A percentile compares a stretch with the other conserved stretches of the same genome.
Evolutionary conservation across 2,329 filamentous ascomycete species (phyloP).

Genomic region (Apiospora rasikravindrae): DNA sequence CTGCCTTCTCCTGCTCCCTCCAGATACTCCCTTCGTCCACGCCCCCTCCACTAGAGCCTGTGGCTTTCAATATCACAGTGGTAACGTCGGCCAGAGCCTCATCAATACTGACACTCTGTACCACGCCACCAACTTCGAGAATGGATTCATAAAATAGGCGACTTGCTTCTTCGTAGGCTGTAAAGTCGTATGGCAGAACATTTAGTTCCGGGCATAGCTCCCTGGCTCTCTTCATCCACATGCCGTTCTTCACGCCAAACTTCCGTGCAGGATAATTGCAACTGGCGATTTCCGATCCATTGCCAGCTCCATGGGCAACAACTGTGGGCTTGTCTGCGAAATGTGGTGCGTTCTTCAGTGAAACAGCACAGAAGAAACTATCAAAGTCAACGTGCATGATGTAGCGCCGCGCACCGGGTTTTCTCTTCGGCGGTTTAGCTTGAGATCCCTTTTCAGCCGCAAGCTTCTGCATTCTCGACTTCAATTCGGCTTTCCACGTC

Average conservation of each 20-base stretch:
- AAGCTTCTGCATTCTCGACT: slow-evolving; percentile 82
- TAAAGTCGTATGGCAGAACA: slow-evolving; percentile 94
- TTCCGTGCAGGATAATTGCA: slow-evolving; percentile 92
- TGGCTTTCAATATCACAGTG: slow-evolving; percentile 66
- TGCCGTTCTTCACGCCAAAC: slow-evolving; percentile 92
- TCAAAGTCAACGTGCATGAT: slow-evolving; percentile 98
- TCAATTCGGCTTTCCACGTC: slow-evolving; percentile 94
- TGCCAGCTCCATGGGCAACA: slow-evolving; percentile 85
- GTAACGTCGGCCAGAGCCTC: slow-evolving; percentile 91
- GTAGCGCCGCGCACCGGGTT: slow-evolving; percentile 73
- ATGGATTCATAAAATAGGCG: slow-evolving; percentile 86
- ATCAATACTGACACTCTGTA: slow-evolving; percentile 97
- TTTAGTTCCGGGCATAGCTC: slow-evolving; percentile 85
- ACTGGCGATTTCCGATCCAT: slow-evolving; percentile 92
- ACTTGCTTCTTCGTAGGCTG: slow-evolving; percentile 91
- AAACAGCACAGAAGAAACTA: slow-evolving; percentile 96
- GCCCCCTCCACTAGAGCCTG: slow-evolving; percentile 69
- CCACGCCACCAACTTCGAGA: slow-evolving; percentile 76
- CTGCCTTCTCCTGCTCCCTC: slow-evolving; percentile 79
- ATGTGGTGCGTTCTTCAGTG: slow-evolving; percentile 76
- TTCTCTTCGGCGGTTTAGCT: slow-evolving; percentile 52
- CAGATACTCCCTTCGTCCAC: slow-evolving; percentile 72
- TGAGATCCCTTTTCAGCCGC: slow-evolving; percentile 69
- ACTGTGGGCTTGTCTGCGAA: slow-evolving; percentile 80
- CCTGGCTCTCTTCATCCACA: slow-evolving; percentile 97